Evolutionary conservation across 2,329 filamentous ascomycete species (phyloP).

Genomic region (Phaeosphaeriaceae sp.): DNA sequence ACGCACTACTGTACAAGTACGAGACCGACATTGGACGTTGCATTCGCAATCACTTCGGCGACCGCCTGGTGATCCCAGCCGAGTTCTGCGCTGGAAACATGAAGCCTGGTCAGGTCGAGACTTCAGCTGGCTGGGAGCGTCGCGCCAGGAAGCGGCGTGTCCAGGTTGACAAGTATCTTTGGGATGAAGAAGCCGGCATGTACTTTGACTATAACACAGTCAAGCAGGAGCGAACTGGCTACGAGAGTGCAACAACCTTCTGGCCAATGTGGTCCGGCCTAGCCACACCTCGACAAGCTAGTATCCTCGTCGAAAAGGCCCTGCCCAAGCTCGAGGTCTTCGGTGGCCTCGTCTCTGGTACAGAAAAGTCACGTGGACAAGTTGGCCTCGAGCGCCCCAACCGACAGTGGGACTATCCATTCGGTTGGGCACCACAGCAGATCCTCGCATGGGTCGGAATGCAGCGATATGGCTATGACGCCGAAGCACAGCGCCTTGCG

Average conservation of each 20-base stretch:
- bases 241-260: slow-evolving; percentile 92
- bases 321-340: slow-evolving; percentile 87
- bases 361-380: slow-evolving; percentile 83
- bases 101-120: slow-evolving; percentile 73
- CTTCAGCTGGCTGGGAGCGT: slow-evolving; percentile 88
- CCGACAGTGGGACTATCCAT: slow-evolving; percentile 97
- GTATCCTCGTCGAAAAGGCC: slow-evolving; percentile 78
- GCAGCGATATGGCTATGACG: slow-evolving; percentile 87
- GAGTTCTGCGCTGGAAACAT: slow-evolving; percentile 77
- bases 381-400: slow-evolving; percentile 85
- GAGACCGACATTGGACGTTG: slow-evolving; percentile 89
- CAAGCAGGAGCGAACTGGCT: slow-evolving; percentile 78
- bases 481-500: slow-evolving; percentile 85
- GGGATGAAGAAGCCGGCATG: slow-evolving; percentile 91
- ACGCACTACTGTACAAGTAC: slow-evolving; percentile 95
- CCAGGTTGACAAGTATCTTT: slow-evolving; percentile 90
- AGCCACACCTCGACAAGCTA: slow-evolving; percentile 84
- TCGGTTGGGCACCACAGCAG: slow-evolving; percentile 98
- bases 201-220: slow-evolving; percentile 97
- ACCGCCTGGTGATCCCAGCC: slow-evolving; percentile 79
- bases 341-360: slow-evolving; percentile 88
- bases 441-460: slow-evolving; percentile 97
- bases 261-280: slow-evolving; percentile 98
- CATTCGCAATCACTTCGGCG: slow-evolving; percentile 83
- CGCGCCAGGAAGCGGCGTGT: slow-evolving; percentile 83